Percentiles rank a stretch among this genome's conserved stretches.
Conservation (phyloP, 2,329 filamentous ascomycete species). For the Westerdykella sp. region DNA sequence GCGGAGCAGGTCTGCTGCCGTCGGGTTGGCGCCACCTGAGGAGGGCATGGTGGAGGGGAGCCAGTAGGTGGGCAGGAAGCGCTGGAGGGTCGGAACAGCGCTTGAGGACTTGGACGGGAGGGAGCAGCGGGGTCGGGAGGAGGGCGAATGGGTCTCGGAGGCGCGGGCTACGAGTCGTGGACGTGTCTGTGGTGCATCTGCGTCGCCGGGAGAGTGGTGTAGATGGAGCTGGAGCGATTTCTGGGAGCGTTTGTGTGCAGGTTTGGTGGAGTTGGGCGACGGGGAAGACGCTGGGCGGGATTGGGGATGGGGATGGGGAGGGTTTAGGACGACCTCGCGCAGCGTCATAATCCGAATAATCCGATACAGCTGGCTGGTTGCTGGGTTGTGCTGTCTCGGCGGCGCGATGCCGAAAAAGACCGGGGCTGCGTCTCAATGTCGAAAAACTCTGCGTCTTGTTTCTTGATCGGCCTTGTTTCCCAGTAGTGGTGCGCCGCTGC, state of each 20-base stretch:
- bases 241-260: conserved; percentile 6
- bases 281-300: conserved; percentile 1
- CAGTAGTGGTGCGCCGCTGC: not conserved
- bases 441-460: conserved; percentile 29
- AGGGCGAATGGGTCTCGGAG: conserved; percentile 20
- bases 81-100: conserved; percentile 40
- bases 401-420: conserved; percentile 30
- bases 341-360: conserved; percentile 27
- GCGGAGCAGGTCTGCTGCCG: conserved; percentile 52
- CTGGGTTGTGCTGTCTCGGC: conserved; percentile 20
- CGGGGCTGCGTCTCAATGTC: conserved; percentile 14
- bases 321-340: not conserved
- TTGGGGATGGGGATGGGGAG: not conserved
- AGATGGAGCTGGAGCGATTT: conserved; percentile 2
- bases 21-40: conserved; percentile 43
- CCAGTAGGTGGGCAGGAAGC: conserved; percentile 23
- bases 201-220: conserved; percentile 8
- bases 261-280: conserved; percentile 7
- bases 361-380: conserved; percentile 3
- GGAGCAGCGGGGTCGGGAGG: conserved; percentile 24
- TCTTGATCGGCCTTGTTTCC: conserved; percentile 24
- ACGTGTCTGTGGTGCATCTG: conserved; percentile 19
- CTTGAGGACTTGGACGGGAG: conserved; percentile 37
- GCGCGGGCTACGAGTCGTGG: conserved; percentile 29
- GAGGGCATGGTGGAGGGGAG: conserved; percentile 27